Conservation (phyloP, 441 rosid species). For the Syzygium syzygioides region DNA sequence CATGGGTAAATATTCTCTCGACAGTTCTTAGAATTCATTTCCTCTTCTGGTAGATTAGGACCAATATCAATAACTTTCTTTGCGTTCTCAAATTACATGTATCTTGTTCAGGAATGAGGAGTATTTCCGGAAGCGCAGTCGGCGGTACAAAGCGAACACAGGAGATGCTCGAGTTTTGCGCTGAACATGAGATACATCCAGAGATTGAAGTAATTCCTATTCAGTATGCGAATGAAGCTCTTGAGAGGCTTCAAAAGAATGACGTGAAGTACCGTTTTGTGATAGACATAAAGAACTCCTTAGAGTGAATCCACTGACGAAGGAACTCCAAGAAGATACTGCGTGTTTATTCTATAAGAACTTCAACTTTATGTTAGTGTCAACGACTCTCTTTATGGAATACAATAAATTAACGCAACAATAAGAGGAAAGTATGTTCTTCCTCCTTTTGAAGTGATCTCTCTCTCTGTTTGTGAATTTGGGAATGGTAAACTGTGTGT, state of each 20-base stretch:
- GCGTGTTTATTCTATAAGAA: neutral
- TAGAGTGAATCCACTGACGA: neutral
- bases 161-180: neutral
- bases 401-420: no score
- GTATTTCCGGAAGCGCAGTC: neutral
- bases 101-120: neutral
- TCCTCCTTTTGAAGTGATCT: no score
- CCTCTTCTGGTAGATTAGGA: neutral
- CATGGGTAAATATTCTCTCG: neutral
- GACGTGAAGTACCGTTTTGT: neutral
- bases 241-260: neutral
- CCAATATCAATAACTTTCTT: neutral
- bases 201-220: neutral
- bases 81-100: neutral
- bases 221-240: neutral
- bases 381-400: no score
- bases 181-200: neutral
- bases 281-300: neutral
- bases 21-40: neutral
- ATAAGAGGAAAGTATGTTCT: no score
- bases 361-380: no score
- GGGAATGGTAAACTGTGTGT: no score
- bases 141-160: neutral
- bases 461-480: no score
- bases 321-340: neutral